phyloP scores from a whole-genome alignment of 495 filamentous ascomycete species.

The Podospora pseudopauciseta region DNA sequence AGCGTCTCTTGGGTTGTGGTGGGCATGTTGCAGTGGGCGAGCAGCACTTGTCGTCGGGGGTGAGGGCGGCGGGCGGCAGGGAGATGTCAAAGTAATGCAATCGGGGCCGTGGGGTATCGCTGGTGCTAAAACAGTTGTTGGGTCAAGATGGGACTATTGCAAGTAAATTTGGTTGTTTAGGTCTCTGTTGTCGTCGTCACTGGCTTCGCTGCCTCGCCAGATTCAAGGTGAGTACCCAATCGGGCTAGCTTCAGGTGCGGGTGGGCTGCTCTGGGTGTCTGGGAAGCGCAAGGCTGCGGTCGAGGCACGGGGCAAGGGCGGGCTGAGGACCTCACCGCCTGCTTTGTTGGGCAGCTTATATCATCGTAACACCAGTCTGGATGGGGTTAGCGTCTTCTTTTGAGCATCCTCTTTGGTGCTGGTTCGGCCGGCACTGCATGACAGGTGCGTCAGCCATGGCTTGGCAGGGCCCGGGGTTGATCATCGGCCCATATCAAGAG shows the following conservation, averaged over 20 bases:
- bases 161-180: conserved; percentile 1
- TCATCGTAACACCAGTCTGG: not conserved
- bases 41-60: not conserved
- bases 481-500: conserved; percentile 8
- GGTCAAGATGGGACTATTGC: not conserved
- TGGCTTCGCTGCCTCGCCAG: conserved; percentile 33
- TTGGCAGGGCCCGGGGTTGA: conserved; percentile 2
- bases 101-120: conserved; percentile 7
- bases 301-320: not conserved
- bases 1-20: conserved; percentile 93
- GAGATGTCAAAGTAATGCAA: not conserved
- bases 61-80: not conserved
- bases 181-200: conserved; percentile 30
- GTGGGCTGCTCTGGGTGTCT: conserved; percentile 8
- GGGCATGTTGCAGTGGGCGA: conserved; percentile 60
- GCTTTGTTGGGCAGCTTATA: not conserved
- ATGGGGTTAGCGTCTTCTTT: not conserved
- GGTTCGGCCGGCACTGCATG: conserved; percentile 1
- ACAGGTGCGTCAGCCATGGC: conserved; percentile 2
- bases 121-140: conserved; percentile 17
- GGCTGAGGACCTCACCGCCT: not conserved
- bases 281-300: conserved; percentile 4
- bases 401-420: not conserved
- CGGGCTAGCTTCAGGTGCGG: conserved; percentile 21
- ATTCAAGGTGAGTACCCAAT: conserved; percentile 31